A percentile compares a stretch with the other conserved stretches of the same genome.
Evolutionary conservation across 306 rosid genomes (phyloP).

Genomic region (Rosa rugosa): DNA sequence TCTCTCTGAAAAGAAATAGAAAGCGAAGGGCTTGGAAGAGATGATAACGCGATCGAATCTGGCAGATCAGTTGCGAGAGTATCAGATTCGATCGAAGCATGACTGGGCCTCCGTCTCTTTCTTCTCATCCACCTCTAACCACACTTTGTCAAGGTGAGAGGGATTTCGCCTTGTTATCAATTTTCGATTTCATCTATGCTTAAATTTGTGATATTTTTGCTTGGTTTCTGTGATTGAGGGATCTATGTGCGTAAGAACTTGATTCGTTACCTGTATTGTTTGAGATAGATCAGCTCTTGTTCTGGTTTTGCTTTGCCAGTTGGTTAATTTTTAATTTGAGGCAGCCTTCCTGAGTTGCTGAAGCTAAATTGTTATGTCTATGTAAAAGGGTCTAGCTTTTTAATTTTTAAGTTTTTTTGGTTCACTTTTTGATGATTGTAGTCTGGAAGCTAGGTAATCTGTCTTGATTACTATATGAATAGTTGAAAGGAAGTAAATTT

Average conservation of each 20-base stretch:
- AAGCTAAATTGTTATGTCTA: neutral
- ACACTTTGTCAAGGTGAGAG: slow-evolving; percentile 68
- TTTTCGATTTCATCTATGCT: neutral
- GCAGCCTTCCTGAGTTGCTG: neutral
- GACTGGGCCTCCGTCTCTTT: slow-evolving; percentile 98
- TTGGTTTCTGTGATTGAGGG: neutral
- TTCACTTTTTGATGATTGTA: neutral
- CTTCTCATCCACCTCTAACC: slow-evolving; percentile 85
- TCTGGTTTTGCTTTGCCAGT: neutral
- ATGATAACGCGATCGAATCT: slow-evolving; percentile 99
- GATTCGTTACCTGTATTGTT: neutral
- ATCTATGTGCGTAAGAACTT: slow-evolving; percentile 6
- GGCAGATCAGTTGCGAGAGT: slow-evolving; percentile 93
- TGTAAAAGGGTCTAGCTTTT: neutral
- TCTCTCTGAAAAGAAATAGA: neutral
- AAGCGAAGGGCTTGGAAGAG: slow-evolving; percentile 17
- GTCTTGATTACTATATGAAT: neutral
- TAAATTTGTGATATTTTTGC: slow-evolving; percentile 1
- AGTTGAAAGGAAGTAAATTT: neutral
- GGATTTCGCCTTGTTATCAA: neutral
- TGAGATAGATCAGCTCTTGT: slow-evolving; percentile 1
- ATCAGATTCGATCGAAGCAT: slow-evolving; percentile 99
- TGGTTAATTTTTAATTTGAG: neutral
- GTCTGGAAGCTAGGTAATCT: neutral
- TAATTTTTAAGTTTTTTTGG: neutral